Evolutionary conservation across 441 rosid species (phyloP).

Genomic region (Adansonia grandidieri): DNA sequence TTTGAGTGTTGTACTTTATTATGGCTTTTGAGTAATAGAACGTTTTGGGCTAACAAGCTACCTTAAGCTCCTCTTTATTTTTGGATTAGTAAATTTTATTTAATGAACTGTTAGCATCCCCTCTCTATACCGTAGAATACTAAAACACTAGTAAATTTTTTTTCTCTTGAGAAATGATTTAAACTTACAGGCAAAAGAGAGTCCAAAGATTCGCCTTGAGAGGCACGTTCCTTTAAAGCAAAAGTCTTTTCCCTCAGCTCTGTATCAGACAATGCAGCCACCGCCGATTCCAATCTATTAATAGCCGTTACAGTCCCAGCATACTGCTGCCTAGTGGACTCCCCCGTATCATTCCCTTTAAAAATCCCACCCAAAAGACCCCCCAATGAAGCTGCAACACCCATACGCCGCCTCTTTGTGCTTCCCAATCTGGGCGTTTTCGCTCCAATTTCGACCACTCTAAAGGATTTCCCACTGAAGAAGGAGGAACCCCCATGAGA

Average conservation of each 20-base stretch:
- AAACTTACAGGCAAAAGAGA: conserved; percentile 77
- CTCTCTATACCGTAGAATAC: not conserved
- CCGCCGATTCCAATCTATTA: conserved; percentile 64
- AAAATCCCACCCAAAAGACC: conserved; percentile 86
- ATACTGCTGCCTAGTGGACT: conserved; percentile 83
- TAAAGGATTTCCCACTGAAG: conserved; percentile 40
- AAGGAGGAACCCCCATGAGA: conserved; percentile 47
- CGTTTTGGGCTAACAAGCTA: not conserved
- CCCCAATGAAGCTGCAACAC: conserved; percentile 70
- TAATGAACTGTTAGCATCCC: conserved; percentile 9
- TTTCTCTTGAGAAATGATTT: not conserved
- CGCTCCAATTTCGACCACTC: conserved; percentile 19
- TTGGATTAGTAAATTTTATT: not conserved
- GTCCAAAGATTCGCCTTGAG: conserved; percentile 79
- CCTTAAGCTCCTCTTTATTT: not conserved
- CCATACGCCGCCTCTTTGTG: conserved; percentile 39
- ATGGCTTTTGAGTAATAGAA: not conserved
- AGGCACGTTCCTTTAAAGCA: conserved; percentile 70
- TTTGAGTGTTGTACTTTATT: not conserved
- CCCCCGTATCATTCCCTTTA: conserved; percentile 82
- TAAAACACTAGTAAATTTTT: not conserved
- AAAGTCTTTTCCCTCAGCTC: conserved; percentile 72
- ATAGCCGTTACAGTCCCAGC: conserved; percentile 54
- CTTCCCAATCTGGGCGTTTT: conserved; percentile 36
- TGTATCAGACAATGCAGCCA: conserved; percentile 68